A percentile compares a stretch with the other conserved stretches of the same genome.
Conservation (phyloP, 805 yeast species). For the Zygotorulaspora florentina region DNA sequence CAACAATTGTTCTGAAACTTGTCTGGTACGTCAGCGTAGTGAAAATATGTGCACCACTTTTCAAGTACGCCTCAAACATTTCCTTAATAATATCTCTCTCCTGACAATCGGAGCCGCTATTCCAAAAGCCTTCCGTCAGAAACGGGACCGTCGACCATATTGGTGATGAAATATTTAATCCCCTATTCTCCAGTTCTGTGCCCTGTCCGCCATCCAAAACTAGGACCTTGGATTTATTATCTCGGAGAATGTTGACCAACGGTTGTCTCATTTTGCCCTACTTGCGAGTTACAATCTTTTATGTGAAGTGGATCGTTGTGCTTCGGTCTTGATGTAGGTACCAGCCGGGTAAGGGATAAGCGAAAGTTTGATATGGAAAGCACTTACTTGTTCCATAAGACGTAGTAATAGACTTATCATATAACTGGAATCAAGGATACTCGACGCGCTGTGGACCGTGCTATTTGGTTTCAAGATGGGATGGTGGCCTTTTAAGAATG, state of each 20-base stretch:
- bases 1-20: constrained; percentile 40
- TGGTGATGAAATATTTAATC: constrained; percentile 42
- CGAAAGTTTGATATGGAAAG: background rate
- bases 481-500: constrained; percentile 21
- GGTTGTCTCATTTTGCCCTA: constrained; percentile 16
- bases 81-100: constrained; percentile 43
- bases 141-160: constrained; percentile 63
- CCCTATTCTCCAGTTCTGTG: constrained; percentile 52
- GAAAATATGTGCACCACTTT: constrained; percentile 51
- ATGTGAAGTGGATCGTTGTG: no score
- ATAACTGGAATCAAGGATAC: background rate
- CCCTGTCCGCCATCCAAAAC: constrained; percentile 63
- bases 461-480: constrained; percentile 11
- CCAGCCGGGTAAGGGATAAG: background rate
- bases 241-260: constrained; percentile 8
- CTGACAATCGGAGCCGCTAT: constrained; percentile 11
- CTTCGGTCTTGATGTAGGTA: no score
- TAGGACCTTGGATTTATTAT: constrained; percentile 18
- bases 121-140: constrained; percentile 27
- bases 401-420: background rate
- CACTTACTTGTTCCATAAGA: background rate
- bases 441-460: background rate
- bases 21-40: constrained; percentile 62
- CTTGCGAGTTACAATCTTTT: no score
- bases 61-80: constrained; percentile 49